Evolutionary conservation across 163 green algal species (phyloP), one percentile per base, ranked within the genome.

Genomic region (Chlorella variabilis): DNA sequence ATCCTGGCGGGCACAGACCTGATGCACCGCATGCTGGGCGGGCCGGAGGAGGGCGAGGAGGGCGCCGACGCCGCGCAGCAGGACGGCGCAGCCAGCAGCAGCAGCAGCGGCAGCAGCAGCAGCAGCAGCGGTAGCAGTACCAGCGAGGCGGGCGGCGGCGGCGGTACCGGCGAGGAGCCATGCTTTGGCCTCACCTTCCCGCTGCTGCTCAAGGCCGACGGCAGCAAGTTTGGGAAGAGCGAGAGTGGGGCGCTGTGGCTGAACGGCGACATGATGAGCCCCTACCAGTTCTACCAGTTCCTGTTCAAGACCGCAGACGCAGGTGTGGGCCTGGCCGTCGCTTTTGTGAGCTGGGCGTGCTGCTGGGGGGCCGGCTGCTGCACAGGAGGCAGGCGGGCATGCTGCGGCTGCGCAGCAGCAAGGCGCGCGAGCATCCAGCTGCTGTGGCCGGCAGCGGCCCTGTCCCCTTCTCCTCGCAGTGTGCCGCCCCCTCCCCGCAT

Each of bases 211-310:
- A 91, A 97, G 67, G 90, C 91, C 21, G 95, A 98, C 84, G 85
- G 97, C 45, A 94, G 82, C 78, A 99, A 98, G 88, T 98, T 98
- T 87, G 96, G 96, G 80, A 99, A 99, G 87, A 97, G 91, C 29
- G 94, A 96, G 80, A 87, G 85, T 48, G 97, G 96, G n/a, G 96
- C 95, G 39, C 84, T 99, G 54, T 94, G 87, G 83, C 84, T 98
- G 82, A 91, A 89, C 5, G 66, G 92, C 18, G 92, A 96, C n/a
- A 96, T 94, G 83, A 90, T 99, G 49, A 98, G 93, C 0, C 95
- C 97, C 23, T 99, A 98, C 92, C 95, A 98, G 85, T 98, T 99
- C 83, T 99, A 99, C 86, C 97, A 98, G 89, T 94, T 96, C 75
- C 90, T 99, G 17, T 94, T 98, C 71, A 86, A 85, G 27, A 96